These are phyloP conservation scores for Aspergillus cejpii DNA, from an alignment of 2,329 filamentous ascomycete species.

Conservation along the genomic window DNA sequence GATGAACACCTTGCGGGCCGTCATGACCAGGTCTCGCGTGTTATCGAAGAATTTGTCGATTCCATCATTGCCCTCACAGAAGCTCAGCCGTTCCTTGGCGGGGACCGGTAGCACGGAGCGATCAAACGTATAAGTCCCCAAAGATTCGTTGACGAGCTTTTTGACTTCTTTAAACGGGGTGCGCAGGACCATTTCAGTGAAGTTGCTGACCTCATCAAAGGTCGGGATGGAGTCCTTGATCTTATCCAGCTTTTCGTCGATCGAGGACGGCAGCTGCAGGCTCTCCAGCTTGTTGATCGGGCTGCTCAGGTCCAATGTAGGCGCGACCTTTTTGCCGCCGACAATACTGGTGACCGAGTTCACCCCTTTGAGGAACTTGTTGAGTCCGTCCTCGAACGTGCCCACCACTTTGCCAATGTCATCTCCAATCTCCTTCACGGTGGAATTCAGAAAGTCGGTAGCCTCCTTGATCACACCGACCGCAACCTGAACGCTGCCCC, in stretches of 20 bases:
- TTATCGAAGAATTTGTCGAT: slow-evolving; percentile 77
- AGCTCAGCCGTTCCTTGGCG: slow-evolving; percentile 70
- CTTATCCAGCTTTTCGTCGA: slow-evolving; percentile 62
- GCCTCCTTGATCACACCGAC: slow-evolving; percentile 56
- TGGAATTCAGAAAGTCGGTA: slow-evolving; percentile 54
- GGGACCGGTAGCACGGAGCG: slow-evolving; percentile 73
- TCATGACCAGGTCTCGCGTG: slow-evolving; percentile 59
- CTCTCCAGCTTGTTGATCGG: slow-evolving; percentile 61
- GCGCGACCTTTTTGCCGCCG: slow-evolving; percentile 43
- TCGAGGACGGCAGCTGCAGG: slow-evolving; percentile 61
- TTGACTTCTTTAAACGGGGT: slow-evolving; percentile 78
- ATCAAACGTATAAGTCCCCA: slow-evolving; percentile 72
- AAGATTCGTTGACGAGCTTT: slow-evolving; percentile 61
- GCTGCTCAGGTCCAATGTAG: slow-evolving; percentile 58
- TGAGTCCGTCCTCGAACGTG: slow-evolving; percentile 51
- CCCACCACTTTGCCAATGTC: slow-evolving; percentile 40
- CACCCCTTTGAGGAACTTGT: slow-evolving; percentile 49
- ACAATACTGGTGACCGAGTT: slow-evolving; percentile 50
- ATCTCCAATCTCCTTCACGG: slow-evolving; percentile 41
- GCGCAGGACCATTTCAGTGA: slow-evolving; percentile 66
- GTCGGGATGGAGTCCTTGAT: slow-evolving; percentile 74
- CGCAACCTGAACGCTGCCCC: slow-evolving; percentile 68
- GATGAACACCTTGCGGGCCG: slow-evolving; percentile 68
- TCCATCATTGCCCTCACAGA: slow-evolving; percentile 78
- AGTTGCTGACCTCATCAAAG: slow-evolving; percentile 75